Evolutionary conservation across 176 grass and related monocot species (phyloP).

Genomic region (Saccharum officinarum): DNA sequence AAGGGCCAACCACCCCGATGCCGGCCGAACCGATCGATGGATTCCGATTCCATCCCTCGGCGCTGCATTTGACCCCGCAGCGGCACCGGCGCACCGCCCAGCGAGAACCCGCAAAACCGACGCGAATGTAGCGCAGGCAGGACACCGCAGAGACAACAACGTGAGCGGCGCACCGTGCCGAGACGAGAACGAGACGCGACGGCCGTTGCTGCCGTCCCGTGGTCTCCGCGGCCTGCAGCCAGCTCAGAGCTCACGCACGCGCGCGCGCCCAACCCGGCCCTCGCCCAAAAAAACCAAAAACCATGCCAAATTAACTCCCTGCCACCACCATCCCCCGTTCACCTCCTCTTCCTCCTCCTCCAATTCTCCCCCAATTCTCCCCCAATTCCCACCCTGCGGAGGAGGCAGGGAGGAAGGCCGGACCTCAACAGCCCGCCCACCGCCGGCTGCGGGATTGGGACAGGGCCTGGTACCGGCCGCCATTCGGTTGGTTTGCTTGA

Average conservation of each 20-base stretch:
- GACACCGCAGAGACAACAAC: not conserved
- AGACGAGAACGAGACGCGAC: not conserved
- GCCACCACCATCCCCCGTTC: not conserved
- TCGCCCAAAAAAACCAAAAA: not conserved
- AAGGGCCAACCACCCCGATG: not conserved
- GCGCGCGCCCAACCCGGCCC: not conserved
- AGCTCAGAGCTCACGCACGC: slow-evolving; percentile 15
- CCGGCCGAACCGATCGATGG: not conserved
- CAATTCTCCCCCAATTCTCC: slow-evolving; percentile 13
- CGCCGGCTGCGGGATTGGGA: not conserved
- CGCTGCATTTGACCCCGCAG: slow-evolving; percentile 10
- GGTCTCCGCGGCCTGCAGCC: slow-evolving; percentile 14
- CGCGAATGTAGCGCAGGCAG: slow-evolving; percentile 16
- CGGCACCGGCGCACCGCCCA: not conserved
- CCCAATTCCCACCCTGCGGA: slow-evolving; percentile 30
- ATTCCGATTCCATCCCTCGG: not conserved
- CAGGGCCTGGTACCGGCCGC: slow-evolving; percentile 1
- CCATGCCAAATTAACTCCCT: slow-evolving; percentile 42
- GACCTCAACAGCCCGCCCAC: not conserved
- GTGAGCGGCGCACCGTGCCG: not conserved
- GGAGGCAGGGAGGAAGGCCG: slow-evolving; percentile 42
- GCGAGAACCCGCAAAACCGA: not conserved
- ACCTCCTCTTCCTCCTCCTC: slow-evolving; percentile 16
- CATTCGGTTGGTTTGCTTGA: not conserved
- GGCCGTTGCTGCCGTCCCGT: slow-evolving; percentile 23